Base-by-base conservation (phyloP, 345 rosid genomes). In the Arabidopsis thaliana region DNA sequence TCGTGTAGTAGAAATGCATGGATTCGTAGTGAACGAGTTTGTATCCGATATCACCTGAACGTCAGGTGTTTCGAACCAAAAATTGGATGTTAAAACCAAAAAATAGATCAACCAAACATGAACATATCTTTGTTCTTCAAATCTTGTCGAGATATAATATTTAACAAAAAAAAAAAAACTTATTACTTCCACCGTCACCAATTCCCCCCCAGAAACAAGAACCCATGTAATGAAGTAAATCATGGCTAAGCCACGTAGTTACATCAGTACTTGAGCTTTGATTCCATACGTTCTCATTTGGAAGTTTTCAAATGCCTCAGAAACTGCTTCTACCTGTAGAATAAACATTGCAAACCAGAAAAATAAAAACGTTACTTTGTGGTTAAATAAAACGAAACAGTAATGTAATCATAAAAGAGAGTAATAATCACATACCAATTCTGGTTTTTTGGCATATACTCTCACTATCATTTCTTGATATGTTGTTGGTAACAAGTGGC, bases 381-480 rank as follows among this genome's bases (percentile, higher is more conserved):
- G 67, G 13, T 57, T 45, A 1, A 1, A 52, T 42, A 6, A 28
- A 28, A 28, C 0, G 56, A 22, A 32, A 16, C 30, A 34, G 14
- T n/a, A 56, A 56, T 9, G 16, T 38, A 23, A 28, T 28, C 32
- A 28, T 9, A 9, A 52, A 52, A 2, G 65, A 28, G 30, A 28
- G 32, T 2, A 16, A 41, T 40, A 20, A 67, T 45, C 50, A 80
- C 93, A 23, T 1, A 93, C 98, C 96, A 94, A 73, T 73, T 91
- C 97, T 13, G 95, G 96, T 58, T 85, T 90, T 63, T 87, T 94
- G 37, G 95, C 80, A 69, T 94, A 94, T 38, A 94, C 98, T 71
- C 97, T 86, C 78, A 91, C 96, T 22, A 94, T 90, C 97, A 83
- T 91, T 77, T 94, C 97, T 80, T 94, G 96, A 78, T 81, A 94